phyloP scores from a whole-genome alignment of 306 rosid genomes.

The Castanea mollissima region DNA sequence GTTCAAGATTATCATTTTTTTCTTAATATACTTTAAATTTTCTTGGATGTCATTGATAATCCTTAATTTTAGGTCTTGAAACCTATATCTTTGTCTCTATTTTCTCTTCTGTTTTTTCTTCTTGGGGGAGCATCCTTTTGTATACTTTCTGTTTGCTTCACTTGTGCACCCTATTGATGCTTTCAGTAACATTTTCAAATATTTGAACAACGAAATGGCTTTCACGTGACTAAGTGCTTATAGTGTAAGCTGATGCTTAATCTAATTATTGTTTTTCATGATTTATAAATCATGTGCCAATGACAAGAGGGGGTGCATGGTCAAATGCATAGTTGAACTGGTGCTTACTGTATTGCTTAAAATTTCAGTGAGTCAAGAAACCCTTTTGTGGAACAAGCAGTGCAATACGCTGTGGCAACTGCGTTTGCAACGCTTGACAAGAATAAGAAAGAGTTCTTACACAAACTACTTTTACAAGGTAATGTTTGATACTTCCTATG shows the following conservation, averaged over 20 bases:
- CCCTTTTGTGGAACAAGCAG: slow-evolving; percentile 93
- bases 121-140: not conserved
- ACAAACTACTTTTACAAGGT: slow-evolving; percentile 78
- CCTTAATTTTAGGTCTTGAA: not conserved
- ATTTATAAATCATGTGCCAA: not conserved
- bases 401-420: slow-evolving; percentile 87
- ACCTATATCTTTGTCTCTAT: not conserved
- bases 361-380: slow-evolving; percentile 72
- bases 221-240: not conserved
- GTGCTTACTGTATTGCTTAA: slow-evolving; percentile 23
- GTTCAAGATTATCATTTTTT: not conserved
- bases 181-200: not conserved
- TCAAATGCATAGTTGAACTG: slow-evolving; percentile 7
- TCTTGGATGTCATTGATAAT: not conserved
- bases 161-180: not conserved
- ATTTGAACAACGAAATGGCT: not conserved
- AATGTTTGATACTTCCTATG: slow-evolving; percentile 7
- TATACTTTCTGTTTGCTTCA: not conserved
- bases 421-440: slow-evolving; percentile 67
- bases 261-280: not conserved
- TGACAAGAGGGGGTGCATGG: not conserved
- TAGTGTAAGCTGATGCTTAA: slow-evolving; percentile 7
- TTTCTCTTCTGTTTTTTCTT: not conserved
- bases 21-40: not conserved
- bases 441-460: slow-evolving; percentile 49